Base-by-base conservation (phyloP, 352 stramenopile species). In the Saprolegnia diclina region DNA sequence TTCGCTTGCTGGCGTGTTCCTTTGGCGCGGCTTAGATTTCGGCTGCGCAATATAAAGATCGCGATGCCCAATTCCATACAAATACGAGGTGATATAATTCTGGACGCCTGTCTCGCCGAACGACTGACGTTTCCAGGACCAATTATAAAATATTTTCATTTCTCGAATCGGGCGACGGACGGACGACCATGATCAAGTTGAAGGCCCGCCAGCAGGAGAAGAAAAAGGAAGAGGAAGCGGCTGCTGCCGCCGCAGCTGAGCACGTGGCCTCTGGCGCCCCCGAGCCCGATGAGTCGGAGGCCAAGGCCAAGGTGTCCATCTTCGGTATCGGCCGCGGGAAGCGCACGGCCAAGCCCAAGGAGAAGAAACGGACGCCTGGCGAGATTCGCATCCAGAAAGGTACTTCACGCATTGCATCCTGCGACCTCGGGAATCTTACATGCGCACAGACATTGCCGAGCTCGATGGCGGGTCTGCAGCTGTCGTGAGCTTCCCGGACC, bases 311-410 rank as follows among this genome's bases (percentile, higher is more conserved):
- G 35, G 52, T 59, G 52, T 59, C 52, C 73, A 95, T 95, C 65
- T 71, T 95, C 0, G 87, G 87, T 45, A 81, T 95, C 6, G 87
- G 87, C 14, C 85, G 87, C 18, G 87, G 87, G 53, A 93, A 91
- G 64, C 82, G 85, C 63, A 37, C 55, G 2, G 82, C 82, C 21
- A 73, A 54, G 35, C 87, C 67, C 72, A 95, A 94, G 72, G 83
- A 92, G 68, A 94, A 96, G 81, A 94, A 98, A 76, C 91, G 95
- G 70, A 98, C 91, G 73, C 96, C 96, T 6, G 96, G 95, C 73
- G 96, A 99, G 80, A 98, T 99, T 79, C 90, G 96, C 56, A 98
- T 99, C 76, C 96, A 99, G 79, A 99, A 98, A 93, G 96, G 94
- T 98, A 54, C 37, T 50, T 72, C 5, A 44, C 3, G n/a, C 72